These are phyloP conservation scores for Saturnispora bothae DNA, from an alignment of 805 yeast genomes.

Conservation along the genomic window DNA sequence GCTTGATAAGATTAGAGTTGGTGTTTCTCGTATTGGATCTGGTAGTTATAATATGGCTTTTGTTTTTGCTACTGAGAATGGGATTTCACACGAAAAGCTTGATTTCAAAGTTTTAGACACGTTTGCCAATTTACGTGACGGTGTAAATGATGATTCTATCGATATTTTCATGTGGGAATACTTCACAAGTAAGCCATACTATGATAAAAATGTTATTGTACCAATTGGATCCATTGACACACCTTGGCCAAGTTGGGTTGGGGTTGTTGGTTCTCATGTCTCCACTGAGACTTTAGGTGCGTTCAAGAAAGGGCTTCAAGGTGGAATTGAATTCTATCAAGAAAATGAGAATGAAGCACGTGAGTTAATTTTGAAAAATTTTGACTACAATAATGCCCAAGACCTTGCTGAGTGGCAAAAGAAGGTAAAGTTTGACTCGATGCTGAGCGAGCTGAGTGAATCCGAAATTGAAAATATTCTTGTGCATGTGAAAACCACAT, in stretches of 20 bases:
- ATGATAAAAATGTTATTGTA: conserved; percentile 70
- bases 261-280: conserved; percentile 31
- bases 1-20: conserved; percentile 22
- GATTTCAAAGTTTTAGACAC: conserved; percentile 51
- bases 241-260: conserved; percentile 96
- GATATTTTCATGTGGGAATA: conserved; percentile 97
- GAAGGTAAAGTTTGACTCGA: conserved; percentile 43
- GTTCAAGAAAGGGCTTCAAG: conserved; percentile 46
- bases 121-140: conserved; percentile 67
- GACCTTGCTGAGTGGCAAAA: conserved; percentile 79
- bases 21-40: conserved; percentile 74
- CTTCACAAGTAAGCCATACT: conserved; percentile 79
- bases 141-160: conserved; percentile 53
- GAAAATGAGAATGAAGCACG: conserved; percentile 54
- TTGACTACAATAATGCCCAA: conserved; percentile 57
- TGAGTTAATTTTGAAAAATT: conserved; percentile 48
- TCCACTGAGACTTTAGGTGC: conserved; percentile 16
- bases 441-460: background rate
- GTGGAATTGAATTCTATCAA: conserved; percentile 61
- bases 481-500: conserved; percentile 1
- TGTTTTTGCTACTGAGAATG: conserved; percentile 58
- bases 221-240: conserved; percentile 81
- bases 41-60: conserved; percentile 89
- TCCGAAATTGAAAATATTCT: background rate
- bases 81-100: conserved; percentile 31